phyloP scores from a whole-genome alignment of 2,329 filamentous ascomycete genomes.

The Aspergillus oerlinghausenensis region DNA sequence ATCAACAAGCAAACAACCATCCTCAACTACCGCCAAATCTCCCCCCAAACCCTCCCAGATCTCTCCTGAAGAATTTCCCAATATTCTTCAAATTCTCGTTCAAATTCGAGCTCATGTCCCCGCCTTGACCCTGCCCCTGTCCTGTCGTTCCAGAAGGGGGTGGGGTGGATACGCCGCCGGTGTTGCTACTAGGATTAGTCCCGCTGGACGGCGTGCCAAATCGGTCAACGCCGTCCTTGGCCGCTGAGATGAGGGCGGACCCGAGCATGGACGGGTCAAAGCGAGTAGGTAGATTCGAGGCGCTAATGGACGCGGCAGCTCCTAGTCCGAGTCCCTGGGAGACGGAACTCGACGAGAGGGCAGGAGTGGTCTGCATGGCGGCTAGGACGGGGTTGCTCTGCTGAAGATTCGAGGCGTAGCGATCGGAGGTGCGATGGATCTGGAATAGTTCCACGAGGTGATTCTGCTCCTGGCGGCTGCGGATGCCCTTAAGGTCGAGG shows the following conservation, averaged over 20 bases:
- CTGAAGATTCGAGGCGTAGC: conserved; percentile 63
- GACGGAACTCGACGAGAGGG: conserved; percentile 34
- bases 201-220: conserved; percentile 59
- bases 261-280: conserved; percentile 83
- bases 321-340: conserved; percentile 45
- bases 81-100: conserved; percentile 95
- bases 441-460: conserved; percentile 88
- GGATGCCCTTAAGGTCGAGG: conserved; percentile 89
- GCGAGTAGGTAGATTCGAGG: conserved; percentile 48
- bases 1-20: not conserved
- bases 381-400: conserved; percentile 67
- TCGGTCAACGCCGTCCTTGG: conserved; percentile 74
- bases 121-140: conserved; percentile 18
- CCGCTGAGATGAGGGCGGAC: conserved; percentile 81
- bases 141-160: conserved; percentile 20
- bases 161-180: conserved; percentile 15
- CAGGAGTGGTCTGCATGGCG: conserved; percentile 47
- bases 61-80: conserved; percentile 90
- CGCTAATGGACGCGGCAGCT: conserved; percentile 40
- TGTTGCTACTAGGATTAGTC: conserved; percentile 21
- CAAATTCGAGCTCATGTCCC: conserved; percentile 52
- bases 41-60: conserved; percentile 71
- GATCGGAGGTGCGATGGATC: conserved; percentile 65
- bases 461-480: conserved; percentile 70
- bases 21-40: conserved; percentile 54